A percentile compares a stretch with the other conserved stretches of the same genome.
Conservation (phyloP, 306 rosid genomes). For the Malus fusca region DNA sequence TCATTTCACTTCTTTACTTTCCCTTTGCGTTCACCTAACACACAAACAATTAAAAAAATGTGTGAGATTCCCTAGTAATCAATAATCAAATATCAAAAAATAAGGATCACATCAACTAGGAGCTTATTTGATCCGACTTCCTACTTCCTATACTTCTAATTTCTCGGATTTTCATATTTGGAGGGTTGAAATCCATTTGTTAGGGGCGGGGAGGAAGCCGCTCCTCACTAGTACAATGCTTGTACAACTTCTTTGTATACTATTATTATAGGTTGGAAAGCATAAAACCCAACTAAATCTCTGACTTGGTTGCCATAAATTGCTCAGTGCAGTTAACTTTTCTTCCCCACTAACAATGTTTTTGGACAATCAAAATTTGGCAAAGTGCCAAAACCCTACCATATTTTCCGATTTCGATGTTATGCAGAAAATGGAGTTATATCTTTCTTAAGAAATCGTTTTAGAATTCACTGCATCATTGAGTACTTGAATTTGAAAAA, state of each 20-base stretch:
- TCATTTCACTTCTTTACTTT: too few species aligned
- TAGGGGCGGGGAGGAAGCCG: too few species aligned
- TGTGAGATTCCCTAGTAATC: too few species aligned
- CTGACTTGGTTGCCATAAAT: not conserved
- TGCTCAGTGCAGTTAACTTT: not conserved
- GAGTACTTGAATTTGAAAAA: not conserved
- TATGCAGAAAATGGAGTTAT: not conserved
- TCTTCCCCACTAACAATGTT: not conserved
- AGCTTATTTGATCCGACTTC: too few species aligned
- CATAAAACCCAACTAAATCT: not conserved
- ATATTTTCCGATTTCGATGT: not conserved
- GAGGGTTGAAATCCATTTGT: not conserved
- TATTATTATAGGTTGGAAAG: not conserved
- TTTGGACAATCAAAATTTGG: not conserved
- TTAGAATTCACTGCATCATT: not conserved
- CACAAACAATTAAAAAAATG: too few species aligned
- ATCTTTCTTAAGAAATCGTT: not conserved
- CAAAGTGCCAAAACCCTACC: not conserved
- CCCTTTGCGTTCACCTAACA: too few species aligned
- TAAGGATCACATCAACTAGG: too few species aligned
- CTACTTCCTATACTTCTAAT: too few species aligned
- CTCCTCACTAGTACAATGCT: not conserved
- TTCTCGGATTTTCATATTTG: not conserved
- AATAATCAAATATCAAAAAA: not conserved
- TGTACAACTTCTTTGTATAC: not conserved